Evolutionary conservation across 495 filamentous ascomycete species (phyloP).

Genomic region (Lineolata rhizophorae): DNA sequence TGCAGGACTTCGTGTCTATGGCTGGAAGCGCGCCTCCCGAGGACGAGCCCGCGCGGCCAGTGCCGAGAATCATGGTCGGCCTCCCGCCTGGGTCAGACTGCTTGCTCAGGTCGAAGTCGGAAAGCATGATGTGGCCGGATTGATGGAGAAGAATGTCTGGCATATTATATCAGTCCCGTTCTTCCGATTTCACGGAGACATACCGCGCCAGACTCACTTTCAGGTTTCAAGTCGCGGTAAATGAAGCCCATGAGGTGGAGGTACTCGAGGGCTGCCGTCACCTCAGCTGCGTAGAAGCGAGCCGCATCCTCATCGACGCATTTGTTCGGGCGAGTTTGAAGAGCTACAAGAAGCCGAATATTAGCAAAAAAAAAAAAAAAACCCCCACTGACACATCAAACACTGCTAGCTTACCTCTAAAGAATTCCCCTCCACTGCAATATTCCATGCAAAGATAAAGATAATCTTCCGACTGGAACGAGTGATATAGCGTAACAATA

Average conservation of each 20-base stretch:
- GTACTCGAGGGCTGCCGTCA: slow-evolving; percentile 94
- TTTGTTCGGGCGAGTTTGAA: slow-evolving; percentile 92
- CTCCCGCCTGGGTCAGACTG: slow-evolving; percentile 92
- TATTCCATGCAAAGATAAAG: slow-evolving; percentile 99
- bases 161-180: no score
- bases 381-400: no score
- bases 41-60: slow-evolving; percentile 34
- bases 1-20: slow-evolving; percentile 96
- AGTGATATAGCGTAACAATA: slow-evolving; percentile 95
- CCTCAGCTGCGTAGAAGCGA: slow-evolving; percentile 91
- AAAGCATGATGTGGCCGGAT: slow-evolving; percentile 98
- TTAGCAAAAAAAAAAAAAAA: no score
- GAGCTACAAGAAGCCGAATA: slow-evolving; percentile 24
- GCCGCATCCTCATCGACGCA: slow-evolving; percentile 94
- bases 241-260: slow-evolving; percentile 99
- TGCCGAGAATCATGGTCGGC: slow-evolving; percentile 88
- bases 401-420: slow-evolving; percentile 39
- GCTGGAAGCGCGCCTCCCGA: slow-evolving; percentile 68
- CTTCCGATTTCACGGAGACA: no score
- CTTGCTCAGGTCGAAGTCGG: slow-evolving; percentile 95
- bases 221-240: slow-evolving; percentile 91
- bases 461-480: slow-evolving; percentile 96
- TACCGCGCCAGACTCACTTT: no score
- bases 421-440: slow-evolving; percentile 96
- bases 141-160: slow-evolving; percentile 92